A percentile compares a stretch with the other conserved stretches of the same genome.
These are phyloP conservation scores for Musa balbisiana DNA, from an alignment of 202 grass and related monocot species.

Conservation along the genomic window DNA sequence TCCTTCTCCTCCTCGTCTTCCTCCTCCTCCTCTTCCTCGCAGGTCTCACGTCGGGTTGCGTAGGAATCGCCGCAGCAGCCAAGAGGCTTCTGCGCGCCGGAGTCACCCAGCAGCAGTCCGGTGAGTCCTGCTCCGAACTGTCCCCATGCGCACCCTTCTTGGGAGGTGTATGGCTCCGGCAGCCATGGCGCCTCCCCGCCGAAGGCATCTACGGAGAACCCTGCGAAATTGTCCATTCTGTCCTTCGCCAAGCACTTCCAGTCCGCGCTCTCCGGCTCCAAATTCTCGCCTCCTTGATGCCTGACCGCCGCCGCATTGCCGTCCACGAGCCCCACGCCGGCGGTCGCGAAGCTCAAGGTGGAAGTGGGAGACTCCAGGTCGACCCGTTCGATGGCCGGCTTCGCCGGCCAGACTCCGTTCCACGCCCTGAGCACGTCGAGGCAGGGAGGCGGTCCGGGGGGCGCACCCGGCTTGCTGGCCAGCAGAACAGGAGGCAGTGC, in stretches of 20 bases:
- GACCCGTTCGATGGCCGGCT: slow-evolving; percentile 23
- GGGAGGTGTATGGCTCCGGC: slow-evolving; percentile 15
- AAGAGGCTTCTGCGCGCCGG: slow-evolving; percentile 39
- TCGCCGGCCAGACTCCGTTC: slow-evolving; percentile 22
- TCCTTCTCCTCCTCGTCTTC: not conserved
- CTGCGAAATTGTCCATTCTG: slow-evolving; percentile 21
- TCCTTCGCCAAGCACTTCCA: slow-evolving; percentile 59
- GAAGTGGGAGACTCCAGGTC: slow-evolving; percentile 83
- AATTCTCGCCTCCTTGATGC: slow-evolving; percentile 20
- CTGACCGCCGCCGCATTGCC: slow-evolving; percentile 23
- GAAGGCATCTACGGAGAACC: slow-evolving; percentile 15
- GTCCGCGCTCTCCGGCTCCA: slow-evolving; percentile 41
- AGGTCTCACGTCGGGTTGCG: slow-evolving; percentile 15
- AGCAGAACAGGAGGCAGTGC: not conserved
- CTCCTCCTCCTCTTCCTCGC: not conserved
- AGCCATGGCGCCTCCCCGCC: slow-evolving; percentile 52
- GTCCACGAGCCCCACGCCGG: slow-evolving; percentile 22
- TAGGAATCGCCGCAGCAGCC: slow-evolving; percentile 50
- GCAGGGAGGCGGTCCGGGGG: not conserved
- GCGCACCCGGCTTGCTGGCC: not conserved
- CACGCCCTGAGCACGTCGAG: slow-evolving; percentile 19
- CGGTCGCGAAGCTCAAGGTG: slow-evolving; percentile 46
- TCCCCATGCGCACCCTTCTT: not conserved
- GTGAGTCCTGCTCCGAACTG: slow-evolving; percentile 36
- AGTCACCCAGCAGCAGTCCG: slow-evolving; percentile 52